These are phyloP conservation scores for Peronospora farinosa DNA, from an alignment of 352 stramenopile genomes.

Conservation along the genomic window DNA sequence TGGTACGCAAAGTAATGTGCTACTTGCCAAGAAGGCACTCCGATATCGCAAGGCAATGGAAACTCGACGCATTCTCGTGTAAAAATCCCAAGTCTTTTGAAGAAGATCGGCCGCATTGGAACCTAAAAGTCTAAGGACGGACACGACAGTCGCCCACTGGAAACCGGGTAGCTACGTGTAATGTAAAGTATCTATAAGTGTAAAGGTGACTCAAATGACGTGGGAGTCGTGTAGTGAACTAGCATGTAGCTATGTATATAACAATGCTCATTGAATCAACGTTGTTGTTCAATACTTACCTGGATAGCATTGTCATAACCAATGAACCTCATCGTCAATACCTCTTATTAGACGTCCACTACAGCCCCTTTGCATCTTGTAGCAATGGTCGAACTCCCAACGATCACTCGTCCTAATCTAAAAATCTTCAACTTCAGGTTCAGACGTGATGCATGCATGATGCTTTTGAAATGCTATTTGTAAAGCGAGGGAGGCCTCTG, in stretches of 20 bases:
- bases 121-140: background rate
- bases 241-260: constrained; percentile 20
- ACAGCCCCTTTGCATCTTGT: too few species aligned
- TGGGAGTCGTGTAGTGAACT: background rate
- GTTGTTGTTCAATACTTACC: background rate
- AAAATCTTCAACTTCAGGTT: too few species aligned
- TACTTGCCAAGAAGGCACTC: constrained; percentile 28
- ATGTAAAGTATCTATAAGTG: background rate
- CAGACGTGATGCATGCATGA: too few species aligned
- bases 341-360: too few species aligned
- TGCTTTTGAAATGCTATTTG: too few species aligned
- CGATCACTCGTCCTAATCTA: too few species aligned
- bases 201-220: constrained; percentile 6
- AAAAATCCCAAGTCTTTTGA: constrained; percentile 1
- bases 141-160: background rate
- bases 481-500: too few species aligned
- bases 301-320: background rate
- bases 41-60: constrained; percentile 26
- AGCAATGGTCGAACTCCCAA: too few species aligned
- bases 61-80: constrained; percentile 11
- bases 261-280: constrained; percentile 7
- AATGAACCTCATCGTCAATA: too few species aligned
- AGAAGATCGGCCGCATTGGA: constrained; percentile 7
- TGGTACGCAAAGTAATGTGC: constrained; percentile 17
- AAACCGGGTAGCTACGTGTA: background rate